phyloP scores from a whole-genome alignment of 83 land plant genomes.

The Picea abies region DNA sequence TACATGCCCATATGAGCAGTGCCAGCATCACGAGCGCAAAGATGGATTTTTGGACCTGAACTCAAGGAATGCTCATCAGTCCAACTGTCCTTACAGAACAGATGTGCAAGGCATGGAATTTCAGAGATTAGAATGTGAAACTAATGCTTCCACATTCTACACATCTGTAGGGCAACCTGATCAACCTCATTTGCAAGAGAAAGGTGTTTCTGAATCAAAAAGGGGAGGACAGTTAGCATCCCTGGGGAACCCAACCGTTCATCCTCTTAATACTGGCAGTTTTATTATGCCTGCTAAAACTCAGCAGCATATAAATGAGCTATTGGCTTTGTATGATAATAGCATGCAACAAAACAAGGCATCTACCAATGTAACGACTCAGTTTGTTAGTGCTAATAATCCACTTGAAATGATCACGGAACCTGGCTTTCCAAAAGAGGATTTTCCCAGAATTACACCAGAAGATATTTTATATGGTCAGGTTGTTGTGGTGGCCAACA shows the following conservation, averaged over 20 bases:
- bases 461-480: conserved; percentile 30
- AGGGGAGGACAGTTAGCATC: not conserved
- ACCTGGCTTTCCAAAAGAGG: not conserved
- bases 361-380: not conserved
- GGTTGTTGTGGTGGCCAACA: conserved; percentile 17
- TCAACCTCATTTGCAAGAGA: conserved; percentile 17
- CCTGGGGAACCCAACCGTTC: not conserved
- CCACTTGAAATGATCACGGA: not conserved
- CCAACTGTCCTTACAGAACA: conserved; percentile 28
- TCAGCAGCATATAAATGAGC: conserved; percentile 41
- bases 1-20: conserved; percentile 16
- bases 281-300: conserved; percentile 41
- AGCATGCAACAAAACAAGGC: conserved; percentile 9
- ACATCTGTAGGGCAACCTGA: conserved; percentile 20
- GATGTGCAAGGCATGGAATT: conserved; percentile 13
- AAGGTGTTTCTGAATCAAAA: not conserved
- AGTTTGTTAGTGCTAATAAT: not conserved
- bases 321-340: conserved; percentile 28
- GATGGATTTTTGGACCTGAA: conserved; percentile 12
- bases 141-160: conserved; percentile 25
- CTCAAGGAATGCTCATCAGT: conserved; percentile 26
- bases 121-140: conserved; percentile 14
- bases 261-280: conserved; percentile 16
- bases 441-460: conserved; percentile 3
- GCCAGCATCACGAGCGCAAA: not conserved